Percentiles rank a stretch among this genome's conserved stretches.
Conservation (phyloP, 176 grass and related monocot species). For the Dendrocalamus sinicus region DNA sequence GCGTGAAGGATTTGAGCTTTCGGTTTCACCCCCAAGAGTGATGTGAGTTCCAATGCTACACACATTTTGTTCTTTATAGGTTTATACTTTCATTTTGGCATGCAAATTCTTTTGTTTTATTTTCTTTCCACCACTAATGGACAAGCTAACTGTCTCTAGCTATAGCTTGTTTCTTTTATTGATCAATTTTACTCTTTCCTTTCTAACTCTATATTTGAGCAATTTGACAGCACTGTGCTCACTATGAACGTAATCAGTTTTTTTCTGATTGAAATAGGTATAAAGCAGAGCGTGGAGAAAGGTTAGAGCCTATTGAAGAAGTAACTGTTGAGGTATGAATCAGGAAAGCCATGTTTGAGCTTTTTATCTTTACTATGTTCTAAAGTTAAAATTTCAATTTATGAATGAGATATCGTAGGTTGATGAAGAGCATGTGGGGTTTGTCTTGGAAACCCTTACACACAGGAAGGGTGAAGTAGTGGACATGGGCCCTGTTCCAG, state of each 20-base stretch:
- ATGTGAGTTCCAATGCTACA: constrained; percentile 60
- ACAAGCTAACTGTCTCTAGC: constrained; percentile 28
- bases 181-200: neutral
- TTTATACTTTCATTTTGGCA: constrained; percentile 3
- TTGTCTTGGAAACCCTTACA: constrained; percentile 92
- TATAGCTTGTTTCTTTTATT: constrained; percentile 11
- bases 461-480: constrained; percentile 82
- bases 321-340: constrained; percentile 92
- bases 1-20: constrained; percentile 98
- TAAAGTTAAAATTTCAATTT: constrained; percentile 29
- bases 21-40: constrained; percentile 95
- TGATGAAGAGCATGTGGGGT: constrained; percentile 93
- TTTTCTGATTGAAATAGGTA: constrained; percentile 60
- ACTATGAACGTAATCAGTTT: constrained; percentile 29
- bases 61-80: neutral
- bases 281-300: constrained; percentile 72
- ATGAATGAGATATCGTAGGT: constrained; percentile 65
- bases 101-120: constrained; percentile 4
- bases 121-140: neutral
- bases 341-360: constrained; percentile 35
- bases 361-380: constrained; percentile 38
- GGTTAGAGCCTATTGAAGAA: constrained; percentile 98
- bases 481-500: constrained; percentile 97
- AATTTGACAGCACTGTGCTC: constrained; percentile 28
- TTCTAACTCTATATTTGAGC: constrained; percentile 11